These are phyloP conservation scores for Mrakia hoshinonis DNA, from an alignment of 768 basidiomycete species.

Conservation along the genomic window DNA sequence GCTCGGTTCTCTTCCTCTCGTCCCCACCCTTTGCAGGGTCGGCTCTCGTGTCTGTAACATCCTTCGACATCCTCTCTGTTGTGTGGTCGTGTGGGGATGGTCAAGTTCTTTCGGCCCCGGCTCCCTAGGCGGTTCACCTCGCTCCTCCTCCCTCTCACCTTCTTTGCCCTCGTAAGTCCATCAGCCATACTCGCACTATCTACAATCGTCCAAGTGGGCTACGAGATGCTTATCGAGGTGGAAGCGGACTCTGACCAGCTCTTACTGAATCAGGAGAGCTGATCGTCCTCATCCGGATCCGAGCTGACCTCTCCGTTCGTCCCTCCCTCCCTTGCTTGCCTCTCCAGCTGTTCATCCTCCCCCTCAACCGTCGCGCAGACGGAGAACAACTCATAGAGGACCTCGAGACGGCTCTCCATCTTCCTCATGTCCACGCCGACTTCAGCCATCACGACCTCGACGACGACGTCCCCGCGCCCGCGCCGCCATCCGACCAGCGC, in stretches of 20 bases:
- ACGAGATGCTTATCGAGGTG: too few relatives aligned
- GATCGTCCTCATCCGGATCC: not conserved
- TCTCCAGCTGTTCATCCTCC: conserved; percentile 18
- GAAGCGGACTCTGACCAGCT: too few relatives aligned
- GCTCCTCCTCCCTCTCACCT: conserved; percentile 17
- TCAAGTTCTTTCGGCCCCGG: conserved; percentile 3
- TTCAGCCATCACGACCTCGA: not conserved
- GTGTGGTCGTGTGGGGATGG: not conserved
- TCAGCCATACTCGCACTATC: not conserved
- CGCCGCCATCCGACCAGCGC: not conserved
- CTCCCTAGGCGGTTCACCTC: conserved; percentile 16
- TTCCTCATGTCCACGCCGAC: conserved; percentile 21
- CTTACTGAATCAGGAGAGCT: too few relatives aligned
- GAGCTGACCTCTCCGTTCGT: not conserved
- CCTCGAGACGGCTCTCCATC: conserved; percentile 12
- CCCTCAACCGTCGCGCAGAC: conserved; percentile 24
- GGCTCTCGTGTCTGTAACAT: too few relatives aligned
- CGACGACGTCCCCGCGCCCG: not conserved
- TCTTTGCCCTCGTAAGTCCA: conserved; percentile 17
- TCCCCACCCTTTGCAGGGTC: too few relatives aligned
- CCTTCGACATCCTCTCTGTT: not conserved
- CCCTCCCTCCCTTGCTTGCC: not conserved
- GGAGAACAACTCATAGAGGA: conserved; percentile 13
- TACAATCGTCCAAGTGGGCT: too few relatives aligned
- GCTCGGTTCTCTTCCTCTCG: not conserved